phyloP scores from a whole-genome alignment of 305 asterid genomes.

The Rubia peregrina region DNA sequence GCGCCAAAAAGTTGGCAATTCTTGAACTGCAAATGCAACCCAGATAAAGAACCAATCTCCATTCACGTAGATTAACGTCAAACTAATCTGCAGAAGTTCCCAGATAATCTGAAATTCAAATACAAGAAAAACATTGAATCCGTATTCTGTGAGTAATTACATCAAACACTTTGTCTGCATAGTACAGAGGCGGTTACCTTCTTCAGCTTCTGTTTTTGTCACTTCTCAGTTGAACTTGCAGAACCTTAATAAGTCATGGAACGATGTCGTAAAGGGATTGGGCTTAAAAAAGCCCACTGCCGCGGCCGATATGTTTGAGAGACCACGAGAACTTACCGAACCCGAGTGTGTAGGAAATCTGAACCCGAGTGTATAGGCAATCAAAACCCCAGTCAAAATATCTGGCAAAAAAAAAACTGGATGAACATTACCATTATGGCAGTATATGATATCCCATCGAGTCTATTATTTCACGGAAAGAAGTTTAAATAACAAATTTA shows the following conservation, averaged over 20 bases:
- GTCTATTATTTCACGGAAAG: too few relatives aligned
- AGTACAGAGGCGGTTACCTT: not conserved
- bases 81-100: not conserved
- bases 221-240: not conserved
- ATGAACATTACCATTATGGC: not conserved
- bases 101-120: not conserved
- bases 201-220: not conserved
- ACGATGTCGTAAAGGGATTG: not conserved
- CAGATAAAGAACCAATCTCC: slow-evolving; percentile 33
- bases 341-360: not conserved
- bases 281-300: not conserved
- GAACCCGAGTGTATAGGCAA: too few relatives aligned
- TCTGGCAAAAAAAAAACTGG: not conserved
- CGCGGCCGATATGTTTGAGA: not conserved
- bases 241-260: not conserved
- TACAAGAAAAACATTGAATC: not conserved
- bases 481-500: too few relatives aligned
- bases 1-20: slow-evolving; percentile 43
- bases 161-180: slow-evolving; percentile 7
- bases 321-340: not conserved
- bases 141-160: slow-evolving; percentile 3
- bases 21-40: slow-evolving; percentile 32
- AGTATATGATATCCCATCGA: too few relatives aligned
- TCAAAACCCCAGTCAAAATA: not conserved
- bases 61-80: slow-evolving; percentile 10